Evolutionary conservation across 2,329 filamentous ascomycete genomes (phyloP).

Genomic region (Neopestalotiopsis sp.): DNA sequence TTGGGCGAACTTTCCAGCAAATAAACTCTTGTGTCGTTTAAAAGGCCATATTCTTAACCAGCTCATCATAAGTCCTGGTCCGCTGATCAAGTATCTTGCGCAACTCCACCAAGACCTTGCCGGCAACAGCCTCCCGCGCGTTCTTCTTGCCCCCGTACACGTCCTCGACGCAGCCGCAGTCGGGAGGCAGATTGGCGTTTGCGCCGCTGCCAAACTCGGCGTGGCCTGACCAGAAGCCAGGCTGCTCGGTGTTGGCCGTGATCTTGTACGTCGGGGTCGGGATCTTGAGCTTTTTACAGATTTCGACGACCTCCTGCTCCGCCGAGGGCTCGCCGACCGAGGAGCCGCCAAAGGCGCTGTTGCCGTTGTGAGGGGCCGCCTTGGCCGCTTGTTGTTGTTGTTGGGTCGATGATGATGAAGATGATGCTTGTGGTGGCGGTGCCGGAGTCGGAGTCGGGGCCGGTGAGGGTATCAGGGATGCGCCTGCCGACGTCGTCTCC

Average conservation of each 20-base stretch:
- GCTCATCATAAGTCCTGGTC: too few species aligned
- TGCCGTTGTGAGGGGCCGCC: too few species aligned
- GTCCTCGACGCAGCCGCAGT: slow-evolving; percentile 39
- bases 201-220: not conserved
- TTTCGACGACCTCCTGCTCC: not conserved
- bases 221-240: slow-evolving; percentile 7
- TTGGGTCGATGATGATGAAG: too few species aligned
- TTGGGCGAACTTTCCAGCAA: too few species aligned
- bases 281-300: not conserved
- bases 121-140: slow-evolving; percentile 46
- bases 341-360: too few species aligned
- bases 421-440: too few species aligned
- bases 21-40: too few species aligned
- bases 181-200: slow-evolving; percentile 31
- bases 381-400: not conserved
- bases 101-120: slow-evolving; percentile 45
- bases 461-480: too few species aligned
- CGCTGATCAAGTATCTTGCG: slow-evolving; percentile 27
- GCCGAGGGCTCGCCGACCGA: not conserved
- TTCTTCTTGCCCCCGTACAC: slow-evolving; percentile 41
- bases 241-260: not conserved
- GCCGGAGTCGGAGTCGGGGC: too few species aligned
- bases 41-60: too few species aligned
- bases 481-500: too few species aligned
- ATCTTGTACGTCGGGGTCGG: slow-evolving; percentile 5